A percentile compares a stretch with the other conserved stretches of the same genome.
Evolutionary conservation across 1,284 basidiomycete genomes (phyloP).

Genomic region (Abortiporus biennis): DNA sequence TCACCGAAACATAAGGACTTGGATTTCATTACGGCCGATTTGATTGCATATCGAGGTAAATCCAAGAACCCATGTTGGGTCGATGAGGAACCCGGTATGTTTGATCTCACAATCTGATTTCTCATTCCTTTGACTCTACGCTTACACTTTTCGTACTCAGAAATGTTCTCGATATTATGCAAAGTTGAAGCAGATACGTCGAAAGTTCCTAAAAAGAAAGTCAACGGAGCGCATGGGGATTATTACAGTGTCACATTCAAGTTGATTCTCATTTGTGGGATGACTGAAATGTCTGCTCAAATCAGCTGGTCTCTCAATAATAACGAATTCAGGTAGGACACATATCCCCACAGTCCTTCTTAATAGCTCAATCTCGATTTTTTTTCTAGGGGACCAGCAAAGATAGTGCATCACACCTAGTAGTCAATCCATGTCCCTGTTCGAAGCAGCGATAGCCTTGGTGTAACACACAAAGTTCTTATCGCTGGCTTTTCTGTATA

Average conservation of each 20-base stretch:
- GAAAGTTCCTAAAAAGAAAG: slow-evolving; percentile 17
- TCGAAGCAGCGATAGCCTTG: no score
- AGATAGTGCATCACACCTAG: no score
- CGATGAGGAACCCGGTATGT: slow-evolving; percentile 35
- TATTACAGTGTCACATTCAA: slow-evolving; percentile 38
- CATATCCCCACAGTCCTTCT: background rate
- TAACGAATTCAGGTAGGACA: slow-evolving; percentile 11
- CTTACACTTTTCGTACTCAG: slow-evolving; percentile 21
- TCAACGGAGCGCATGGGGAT: slow-evolving; percentile 13
- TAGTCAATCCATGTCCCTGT: no score
- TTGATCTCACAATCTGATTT: background rate
- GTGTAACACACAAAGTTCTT: no score
- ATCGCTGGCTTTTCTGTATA: no score
- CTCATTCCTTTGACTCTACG: background rate
- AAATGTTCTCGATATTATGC: slow-evolving; percentile 38
- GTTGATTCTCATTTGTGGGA: slow-evolving; percentile 44
- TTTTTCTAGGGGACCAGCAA: slow-evolving; percentile 12
- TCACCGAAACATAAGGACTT: slow-evolving; percentile 19
- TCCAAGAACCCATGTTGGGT: slow-evolving; percentile 34
- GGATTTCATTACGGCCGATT: slow-evolving; percentile 23
- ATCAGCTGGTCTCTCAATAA: slow-evolving; percentile 40
- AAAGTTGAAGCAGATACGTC: slow-evolving; percentile 35
- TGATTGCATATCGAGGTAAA: slow-evolving; percentile 38
- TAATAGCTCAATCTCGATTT: background rate
- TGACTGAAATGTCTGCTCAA: slow-evolving; percentile 39